Evolutionary conservation across 2,329 filamentous ascomycete genomes (phyloP).

Genomic region (Colletotrichum liaoningense): DNA sequence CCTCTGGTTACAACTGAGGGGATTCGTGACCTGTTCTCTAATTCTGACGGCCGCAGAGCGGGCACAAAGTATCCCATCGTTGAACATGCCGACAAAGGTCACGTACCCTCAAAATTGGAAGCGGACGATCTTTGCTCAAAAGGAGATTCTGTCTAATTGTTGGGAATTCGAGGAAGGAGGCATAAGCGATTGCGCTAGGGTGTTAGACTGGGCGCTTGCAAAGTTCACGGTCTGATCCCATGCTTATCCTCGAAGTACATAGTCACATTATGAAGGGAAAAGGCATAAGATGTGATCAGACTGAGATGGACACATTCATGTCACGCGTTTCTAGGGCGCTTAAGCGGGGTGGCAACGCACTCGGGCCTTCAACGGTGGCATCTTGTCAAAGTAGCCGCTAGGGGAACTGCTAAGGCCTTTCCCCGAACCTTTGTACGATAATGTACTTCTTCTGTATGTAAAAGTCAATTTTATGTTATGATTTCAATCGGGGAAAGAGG

Average conservation of each 20-base stretch:
- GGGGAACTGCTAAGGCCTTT: not conserved
- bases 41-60: conserved; percentile 26
- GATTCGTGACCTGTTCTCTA: conserved; percentile 31
- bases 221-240: conserved; percentile 8
- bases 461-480: not conserved
- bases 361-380: not conserved
- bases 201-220: conserved; percentile 31
- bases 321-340: not conserved
- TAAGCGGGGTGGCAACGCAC: not conserved
- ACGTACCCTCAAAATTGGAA: conserved; percentile 26
- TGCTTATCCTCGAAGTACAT: not conserved
- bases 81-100: conserved; percentile 27
- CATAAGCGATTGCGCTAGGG: conserved; percentile 29
- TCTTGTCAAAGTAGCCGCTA: not conserved
- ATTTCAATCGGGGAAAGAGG: not conserved
- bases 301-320: not conserved
- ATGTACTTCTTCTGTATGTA: not conserved
- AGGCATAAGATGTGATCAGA: not conserved
- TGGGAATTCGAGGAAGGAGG: conserved; percentile 32
- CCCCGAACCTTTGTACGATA: not conserved
- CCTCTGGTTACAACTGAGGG: conserved; percentile 28
- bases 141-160: conserved; percentile 24
- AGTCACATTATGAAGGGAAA: not conserved
- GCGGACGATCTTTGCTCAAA: conserved; percentile 19
- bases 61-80: conserved; percentile 22